Evolutionary conservation across 768 basidiomycete species (phyloP).

Genomic region (Lyophyllum atratum): DNA sequence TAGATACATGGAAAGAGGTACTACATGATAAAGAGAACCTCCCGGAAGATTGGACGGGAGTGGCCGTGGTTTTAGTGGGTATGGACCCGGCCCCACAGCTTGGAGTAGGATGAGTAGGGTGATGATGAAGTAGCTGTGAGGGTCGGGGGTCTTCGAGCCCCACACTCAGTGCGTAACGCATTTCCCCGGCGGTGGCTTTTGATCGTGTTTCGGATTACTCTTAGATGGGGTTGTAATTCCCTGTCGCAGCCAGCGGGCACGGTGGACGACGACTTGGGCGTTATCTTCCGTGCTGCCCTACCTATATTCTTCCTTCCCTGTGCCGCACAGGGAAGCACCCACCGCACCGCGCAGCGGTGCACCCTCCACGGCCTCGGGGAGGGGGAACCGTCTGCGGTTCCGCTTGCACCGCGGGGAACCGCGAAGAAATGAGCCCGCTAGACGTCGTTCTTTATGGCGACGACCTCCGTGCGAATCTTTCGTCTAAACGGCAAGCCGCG

Average conservation of each 20-base stretch:
- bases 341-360: no score
- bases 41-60: not conserved
- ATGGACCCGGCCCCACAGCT: not conserved
- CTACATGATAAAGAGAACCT: not conserved
- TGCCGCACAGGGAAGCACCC: no score
- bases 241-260: not conserved
- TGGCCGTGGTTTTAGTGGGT: constrained; percentile 1
- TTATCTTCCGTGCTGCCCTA: not conserved
- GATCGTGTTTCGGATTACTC: not conserved
- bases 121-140: not conserved
- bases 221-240: not conserved
- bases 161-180: constrained; percentile 10
- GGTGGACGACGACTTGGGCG: not conserved
- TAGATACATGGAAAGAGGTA: not conserved
- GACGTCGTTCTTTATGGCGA: no score
- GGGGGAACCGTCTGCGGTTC: no score
- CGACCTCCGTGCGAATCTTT: no score
- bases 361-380: no score
- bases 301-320: no score
- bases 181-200: constrained; percentile 2
- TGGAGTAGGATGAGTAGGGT: not conserved
- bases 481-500: no score
- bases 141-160: not conserved
- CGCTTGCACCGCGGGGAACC: no score
- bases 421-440: no score